Percentiles rank a stretch among this genome's conserved stretches.
These are phyloP conservation scores for Jamesozyma rosinii DNA, from an alignment of 805 yeast genomes.

Conservation along the genomic window DNA sequence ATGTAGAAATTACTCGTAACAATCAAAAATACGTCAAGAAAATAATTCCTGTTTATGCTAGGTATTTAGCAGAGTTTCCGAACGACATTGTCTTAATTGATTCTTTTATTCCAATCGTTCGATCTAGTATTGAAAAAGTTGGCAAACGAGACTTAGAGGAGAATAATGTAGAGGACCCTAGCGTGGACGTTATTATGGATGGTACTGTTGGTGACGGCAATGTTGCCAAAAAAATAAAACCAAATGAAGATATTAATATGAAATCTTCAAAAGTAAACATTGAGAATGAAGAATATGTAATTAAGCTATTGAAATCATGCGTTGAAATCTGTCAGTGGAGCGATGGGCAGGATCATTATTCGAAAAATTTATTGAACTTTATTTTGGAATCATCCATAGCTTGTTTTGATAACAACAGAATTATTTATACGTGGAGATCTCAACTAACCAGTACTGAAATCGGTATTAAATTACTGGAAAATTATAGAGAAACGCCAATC, in stretches of 20 bases:
- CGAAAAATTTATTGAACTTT: slow-evolving; percentile 21
- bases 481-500: slow-evolving; percentile 3
- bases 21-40: slow-evolving; percentile 55
- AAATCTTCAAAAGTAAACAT: slow-evolving; percentile 37
- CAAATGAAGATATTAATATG: slow-evolving; percentile 27
- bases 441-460: slow-evolving; percentile 40
- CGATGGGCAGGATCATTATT: slow-evolving; percentile 9
- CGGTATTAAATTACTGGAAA: slow-evolving; percentile 20
- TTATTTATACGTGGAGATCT: slow-evolving; percentile 52
- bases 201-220: slow-evolving; percentile 29
- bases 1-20: slow-evolving; percentile 55
- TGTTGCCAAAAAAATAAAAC: slow-evolving; percentile 18
- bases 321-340: slow-evolving; percentile 28
- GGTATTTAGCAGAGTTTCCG: slow-evolving; percentile 37
- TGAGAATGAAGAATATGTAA: slow-evolving; percentile 41
- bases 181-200: neutral
- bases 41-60: slow-evolving; percentile 46
- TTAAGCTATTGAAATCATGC: slow-evolving; percentile 32
- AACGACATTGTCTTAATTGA: slow-evolving; percentile 6
- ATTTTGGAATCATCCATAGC: slow-evolving; percentile 21
- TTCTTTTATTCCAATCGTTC: slow-evolving; percentile 26
- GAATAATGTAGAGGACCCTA: neutral
- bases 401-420: slow-evolving; percentile 23
- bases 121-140: slow-evolving; percentile 34
- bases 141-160: slow-evolving; percentile 4